Base-by-base conservation (phyloP, 1,139 yeast genomes). In the Petasospora rhodanensis region DNA sequence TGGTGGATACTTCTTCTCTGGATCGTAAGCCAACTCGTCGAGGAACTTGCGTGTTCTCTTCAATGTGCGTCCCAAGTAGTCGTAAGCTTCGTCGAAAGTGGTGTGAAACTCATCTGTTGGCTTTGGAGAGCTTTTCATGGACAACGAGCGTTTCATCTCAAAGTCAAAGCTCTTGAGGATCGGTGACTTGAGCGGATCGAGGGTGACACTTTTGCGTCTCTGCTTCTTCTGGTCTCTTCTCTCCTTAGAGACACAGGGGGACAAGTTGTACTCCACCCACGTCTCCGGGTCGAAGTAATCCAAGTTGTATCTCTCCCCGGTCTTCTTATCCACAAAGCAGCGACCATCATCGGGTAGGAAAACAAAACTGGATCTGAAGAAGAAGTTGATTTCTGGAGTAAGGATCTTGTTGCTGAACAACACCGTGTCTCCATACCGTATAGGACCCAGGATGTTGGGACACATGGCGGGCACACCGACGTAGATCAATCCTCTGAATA, bases 391-490 rank as follows among this genome's bases (percentile, higher is more conserved):
- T 52, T 85, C 93, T 22, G 80, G 77, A 2, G 95, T 81, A 32
- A 87, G 61, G 18, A 87, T 73, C 45, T 76, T 77, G 40, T 80
- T 82, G 47, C 85, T 80, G 34, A 85, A 66, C 38, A 86, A 58
- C 3, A 87, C 87, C 16, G 81, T 70, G 55, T 87, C 96, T 15
- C 95, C 95, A 44, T 69, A 76, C 42, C 95, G 59, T 2, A 86
- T 59, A 0, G 96, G 96, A 0, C 96, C 96, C 34, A 87, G 58
- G 30, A 86, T 83, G 50, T 85, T 86, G 11, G 89, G 76, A 56
- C 96, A 86, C 49, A 84, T 86, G 22, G 79, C 67, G 3, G 96
- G 96, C 0, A 77, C 73, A 1, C 96, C 96, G 2, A 76, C 93
- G 50, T 85, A 87, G 3, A 87, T 56, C 2, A 87, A 50, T 0